phyloP scores from a whole-genome alignment of 2,329 filamentous ascomycete species.

The Alternaria atra region DNA sequence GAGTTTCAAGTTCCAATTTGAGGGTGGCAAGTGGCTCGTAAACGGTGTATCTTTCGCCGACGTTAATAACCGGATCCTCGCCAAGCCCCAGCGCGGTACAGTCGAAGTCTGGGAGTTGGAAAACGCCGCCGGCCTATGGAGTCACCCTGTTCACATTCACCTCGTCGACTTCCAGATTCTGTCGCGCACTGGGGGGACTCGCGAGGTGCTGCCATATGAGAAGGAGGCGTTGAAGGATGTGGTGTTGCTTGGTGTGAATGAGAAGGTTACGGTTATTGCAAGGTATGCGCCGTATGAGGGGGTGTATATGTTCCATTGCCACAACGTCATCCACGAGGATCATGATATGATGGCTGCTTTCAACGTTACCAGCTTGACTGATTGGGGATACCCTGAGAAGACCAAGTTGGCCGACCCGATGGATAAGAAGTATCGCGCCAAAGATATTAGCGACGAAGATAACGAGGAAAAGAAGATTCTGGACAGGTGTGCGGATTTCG shows the following conservation, averaged over 20 bases:
- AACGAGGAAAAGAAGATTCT: conserved; percentile 32
- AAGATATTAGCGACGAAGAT: conserved; percentile 29
- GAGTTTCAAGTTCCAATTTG: conserved; percentile 46
- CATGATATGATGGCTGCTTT: conserved; percentile 58
- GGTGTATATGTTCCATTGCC: conserved; percentile 60
- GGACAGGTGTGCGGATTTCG: conserved; percentile 36
- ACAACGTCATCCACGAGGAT: conserved; percentile 59
- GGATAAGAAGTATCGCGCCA: conserved; percentile 41
- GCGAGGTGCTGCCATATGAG: conserved; percentile 62
- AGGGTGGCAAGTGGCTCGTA: conserved; percentile 48
- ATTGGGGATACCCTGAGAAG: conserved; percentile 46
- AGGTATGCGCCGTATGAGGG: conserved; percentile 56
- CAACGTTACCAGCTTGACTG: conserved; percentile 50
- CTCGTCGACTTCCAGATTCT: conserved; percentile 67
- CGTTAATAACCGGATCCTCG: conserved; percentile 48
- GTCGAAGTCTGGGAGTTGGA: conserved; percentile 52
- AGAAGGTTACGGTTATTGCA: conserved; percentile 50
- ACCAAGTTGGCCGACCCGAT: conserved; percentile 47
- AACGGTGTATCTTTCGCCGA: conserved; percentile 51
- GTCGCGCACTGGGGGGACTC: conserved; percentile 56
- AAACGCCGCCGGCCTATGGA: conserved; percentile 62
- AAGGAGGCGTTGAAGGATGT: conserved; percentile 66
- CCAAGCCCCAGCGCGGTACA: conserved; percentile 45
- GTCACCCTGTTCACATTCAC: conserved; percentile 67
- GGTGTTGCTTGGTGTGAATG: conserved; percentile 62